phyloP scores from a whole-genome alignment of 2,329 filamentous ascomycete genomes.

The Leptographium radiaticola region DNA sequence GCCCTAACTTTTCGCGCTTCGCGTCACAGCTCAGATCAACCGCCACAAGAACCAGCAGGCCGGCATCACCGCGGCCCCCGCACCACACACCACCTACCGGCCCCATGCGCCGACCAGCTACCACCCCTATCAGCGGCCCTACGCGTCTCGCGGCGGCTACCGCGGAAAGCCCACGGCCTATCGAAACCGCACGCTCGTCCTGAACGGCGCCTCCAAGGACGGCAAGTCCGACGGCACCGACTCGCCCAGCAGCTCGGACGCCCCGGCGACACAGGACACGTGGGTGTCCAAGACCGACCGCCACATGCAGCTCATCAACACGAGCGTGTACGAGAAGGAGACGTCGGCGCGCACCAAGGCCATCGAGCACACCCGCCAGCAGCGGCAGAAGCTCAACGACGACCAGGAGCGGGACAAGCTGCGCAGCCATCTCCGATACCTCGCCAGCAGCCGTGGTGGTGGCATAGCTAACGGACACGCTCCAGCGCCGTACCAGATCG shows the following conservation, averaged over 20 bases:
- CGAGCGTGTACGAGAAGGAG: conserved; percentile 63
- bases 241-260: conserved; percentile 13
- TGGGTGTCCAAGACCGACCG: conserved; percentile 66
- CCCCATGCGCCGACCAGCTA: conserved; percentile 9
- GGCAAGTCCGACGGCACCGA: conserved; percentile 14
- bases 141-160: conserved; percentile 16
- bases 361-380: conserved; percentile 54
- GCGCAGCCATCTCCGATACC: conserved; percentile 28
- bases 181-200: conserved; percentile 46
- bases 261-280: conserved; percentile 14
- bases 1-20: neutral
- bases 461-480: conserved; percentile 4
- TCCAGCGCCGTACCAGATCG: conserved; percentile 41
- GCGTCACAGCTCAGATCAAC: conserved; percentile 57
- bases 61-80: conserved; percentile 19
- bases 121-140: conserved; percentile 18
- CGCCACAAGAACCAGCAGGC: conserved; percentile 56
- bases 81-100: conserved; percentile 8
- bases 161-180: conserved; percentile 23
- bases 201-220: conserved; percentile 32
- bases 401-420: conserved; percentile 48
- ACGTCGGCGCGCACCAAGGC: conserved; percentile 54
- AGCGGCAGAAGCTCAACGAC: conserved; percentile 40
- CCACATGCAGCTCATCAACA: conserved; percentile 74
- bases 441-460: conserved; percentile 14